A percentile compares a stretch with the other conserved stretches of the same genome.
Evolutionary conservation across 495 filamentous ascomycete genomes (phyloP).

Genomic region (Talaromyces adpressus): DNA sequence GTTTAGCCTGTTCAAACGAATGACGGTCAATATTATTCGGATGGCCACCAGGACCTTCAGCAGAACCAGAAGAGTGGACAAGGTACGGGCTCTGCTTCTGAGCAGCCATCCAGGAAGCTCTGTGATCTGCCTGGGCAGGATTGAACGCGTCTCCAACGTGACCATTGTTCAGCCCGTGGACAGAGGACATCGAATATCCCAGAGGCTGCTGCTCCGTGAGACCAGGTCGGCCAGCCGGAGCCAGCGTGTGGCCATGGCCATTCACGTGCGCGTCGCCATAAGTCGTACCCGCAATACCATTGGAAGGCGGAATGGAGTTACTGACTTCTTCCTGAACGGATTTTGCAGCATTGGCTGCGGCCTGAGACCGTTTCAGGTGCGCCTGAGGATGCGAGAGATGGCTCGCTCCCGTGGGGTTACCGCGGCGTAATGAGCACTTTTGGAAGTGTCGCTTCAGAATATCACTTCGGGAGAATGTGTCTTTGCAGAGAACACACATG

Average conservation of each 20-base stretch:
- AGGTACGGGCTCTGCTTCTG: constrained; percentile 44
- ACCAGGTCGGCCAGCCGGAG: constrained; percentile 25
- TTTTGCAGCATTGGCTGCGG: constrained; percentile 49
- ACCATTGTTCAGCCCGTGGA: constrained; percentile 40
- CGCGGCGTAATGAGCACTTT: constrained; percentile 91
- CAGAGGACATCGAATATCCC: constrained; percentile 39
- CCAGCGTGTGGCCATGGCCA: constrained; percentile 37
- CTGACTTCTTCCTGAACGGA: constrained; percentile 43
- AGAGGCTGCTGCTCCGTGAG: constrained; percentile 40
- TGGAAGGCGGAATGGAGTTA: constrained; percentile 36
- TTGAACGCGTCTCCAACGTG: constrained; percentile 32
- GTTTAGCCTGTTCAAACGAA: constrained; percentile 43
- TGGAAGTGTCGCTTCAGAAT: constrained; percentile 98
- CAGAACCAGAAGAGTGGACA: constrained; percentile 26
- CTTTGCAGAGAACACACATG: constrained; percentile 91
- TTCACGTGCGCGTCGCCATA: constrained; percentile 40
- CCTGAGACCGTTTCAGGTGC: constrained; percentile 71
- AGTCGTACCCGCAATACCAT: constrained; percentile 37
- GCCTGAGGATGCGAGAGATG: constrained; percentile 89
- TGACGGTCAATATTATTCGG: constrained; percentile 43
- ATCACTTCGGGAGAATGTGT: constrained; percentile 97
- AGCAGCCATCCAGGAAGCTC: constrained; percentile 39
- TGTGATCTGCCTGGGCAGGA: constrained; percentile 30
- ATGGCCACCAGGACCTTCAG: constrained; percentile 33
- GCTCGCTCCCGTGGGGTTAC: constrained; percentile 86